phyloP scores from a whole-genome alignment of 176 grass and related monocot genomes.

The Luzula sylvatica region DNA sequence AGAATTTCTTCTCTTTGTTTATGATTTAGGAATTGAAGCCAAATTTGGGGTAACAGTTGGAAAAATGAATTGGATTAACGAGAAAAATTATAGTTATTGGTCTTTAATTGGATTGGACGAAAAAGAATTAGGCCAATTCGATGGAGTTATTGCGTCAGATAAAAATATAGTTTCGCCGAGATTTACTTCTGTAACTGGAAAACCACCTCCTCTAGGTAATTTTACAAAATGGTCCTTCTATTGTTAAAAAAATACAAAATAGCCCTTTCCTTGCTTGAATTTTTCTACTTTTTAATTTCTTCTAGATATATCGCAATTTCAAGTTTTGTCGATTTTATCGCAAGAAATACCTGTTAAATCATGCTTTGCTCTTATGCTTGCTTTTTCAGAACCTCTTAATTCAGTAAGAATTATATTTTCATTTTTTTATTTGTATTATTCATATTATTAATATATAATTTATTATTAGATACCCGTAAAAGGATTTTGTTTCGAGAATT shows the following conservation, averaged over 20 bases:
- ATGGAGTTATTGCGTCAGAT: slow-evolving; percentile 68
- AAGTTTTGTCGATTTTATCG: slow-evolving; percentile 36
- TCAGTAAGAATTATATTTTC: slow-evolving; percentile 29
- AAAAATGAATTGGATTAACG: slow-evolving; percentile 67
- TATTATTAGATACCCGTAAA: slow-evolving; percentile 51
- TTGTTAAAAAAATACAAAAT: background rate
- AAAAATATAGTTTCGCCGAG: slow-evolving; percentile 53
- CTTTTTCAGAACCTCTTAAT: slow-evolving; percentile 63
- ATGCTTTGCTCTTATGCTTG: slow-evolving; percentile 94
- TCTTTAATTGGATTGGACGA: slow-evolving; percentile 66
- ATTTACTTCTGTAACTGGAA: slow-evolving; percentile 60
- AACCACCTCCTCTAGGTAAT: slow-evolving; percentile 66
- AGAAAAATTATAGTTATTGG: slow-evolving; percentile 45
- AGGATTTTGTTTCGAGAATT: slow-evolving; percentile 92
- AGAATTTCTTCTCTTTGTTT: slow-evolving; percentile 10
- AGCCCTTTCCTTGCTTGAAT: background rate
- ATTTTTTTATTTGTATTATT: background rate
- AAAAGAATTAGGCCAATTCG: slow-evolving; percentile 64
- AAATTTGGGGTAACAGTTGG: slow-evolving; percentile 82
- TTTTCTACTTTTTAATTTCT: slow-evolving; percentile 4
- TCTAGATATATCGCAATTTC: slow-evolving; percentile 60
- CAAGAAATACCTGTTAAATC: slow-evolving; percentile 59
- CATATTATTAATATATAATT: slow-evolving; percentile 3
- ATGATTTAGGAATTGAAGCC: slow-evolving; percentile 46
- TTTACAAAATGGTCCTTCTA: background rate